Base-by-base conservation (phyloP, 2,329 filamentous ascomycete species). In the Diaporthe longicolla region DNA sequence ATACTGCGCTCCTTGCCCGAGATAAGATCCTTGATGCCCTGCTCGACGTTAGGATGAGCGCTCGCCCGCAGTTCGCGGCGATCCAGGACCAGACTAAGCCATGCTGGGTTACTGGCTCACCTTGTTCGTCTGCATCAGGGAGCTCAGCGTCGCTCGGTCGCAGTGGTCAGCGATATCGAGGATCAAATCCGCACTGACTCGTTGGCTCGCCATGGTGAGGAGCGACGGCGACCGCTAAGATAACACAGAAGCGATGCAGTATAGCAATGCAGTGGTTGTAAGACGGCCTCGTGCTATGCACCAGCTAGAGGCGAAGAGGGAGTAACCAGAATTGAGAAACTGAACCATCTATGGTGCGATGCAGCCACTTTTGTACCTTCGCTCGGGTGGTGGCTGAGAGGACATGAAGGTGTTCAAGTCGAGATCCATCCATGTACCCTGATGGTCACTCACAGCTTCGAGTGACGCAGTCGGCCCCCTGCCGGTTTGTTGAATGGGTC, bases 141-240 rank as follows among this genome's bases (percentile, higher is more conserved):
- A 57, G 10, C 37, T 63, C 35, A 75, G 55, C 10, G 74, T 75
- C 54, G 50, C 43, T 29, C 58, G 58, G 26, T 75, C 74, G 54
- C 74, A 75, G 19, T 59, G 48, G 29, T 75, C 74, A 21, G 74
- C 74, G 52, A 75, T 72, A 3, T 70, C 19, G 24, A 75, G 68
- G 40, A 75, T 29, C 26, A 75, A 26, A 48, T 74, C 72, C 17
- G 58, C 43, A 21, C 45, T 63, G 59, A 73, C 61, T 58, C 50
- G 68, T 40, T 50, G 52, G 17, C 24, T 32, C 21, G 29, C 26
- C 72, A 69, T 75, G 54, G 24, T 70, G 55, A 70, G 37, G 37
- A 43, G 55, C 17, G 57, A 54, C 8, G 29, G 57, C 26, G 32
- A 54, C 32, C 37, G 45, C 26, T 61, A 37, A 71, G 17, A 61